Conservation (phyloP, 345 rosid genomes). For the Brassica incana region DNA sequence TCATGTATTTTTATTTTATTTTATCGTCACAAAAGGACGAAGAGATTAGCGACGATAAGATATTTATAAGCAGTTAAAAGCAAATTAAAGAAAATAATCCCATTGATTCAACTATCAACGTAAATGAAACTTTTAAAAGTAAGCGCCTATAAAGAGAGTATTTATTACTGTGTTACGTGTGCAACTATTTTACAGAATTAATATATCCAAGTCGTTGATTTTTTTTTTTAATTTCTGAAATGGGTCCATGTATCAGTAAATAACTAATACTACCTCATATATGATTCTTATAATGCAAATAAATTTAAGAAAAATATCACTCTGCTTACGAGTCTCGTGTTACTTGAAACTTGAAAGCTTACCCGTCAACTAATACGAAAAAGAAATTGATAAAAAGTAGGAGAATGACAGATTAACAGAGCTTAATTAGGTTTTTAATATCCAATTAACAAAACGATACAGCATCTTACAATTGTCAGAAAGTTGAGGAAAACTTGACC, state of each 20-base stretch:
- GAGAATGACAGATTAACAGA: slow-evolving; percentile 36
- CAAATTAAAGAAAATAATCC: background rate
- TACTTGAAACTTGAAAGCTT: slow-evolving; percentile 29
- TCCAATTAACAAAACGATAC: slow-evolving; percentile 9
- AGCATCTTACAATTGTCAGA: slow-evolving; percentile 26
- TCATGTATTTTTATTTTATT: background rate
- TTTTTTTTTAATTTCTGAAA: too few relatives aligned
- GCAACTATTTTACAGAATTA: too few relatives aligned
- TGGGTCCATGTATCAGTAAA: background rate
- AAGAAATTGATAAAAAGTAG: background rate
- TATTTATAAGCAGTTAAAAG: background rate
- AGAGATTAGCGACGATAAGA: background rate
- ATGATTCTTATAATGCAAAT: background rate
- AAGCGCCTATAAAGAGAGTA: background rate
- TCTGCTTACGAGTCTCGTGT: slow-evolving; percentile 8
- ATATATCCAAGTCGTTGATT: too few relatives aligned
- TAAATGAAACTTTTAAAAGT: background rate
- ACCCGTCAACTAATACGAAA: slow-evolving; percentile 31
- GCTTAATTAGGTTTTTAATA: slow-evolving; percentile 9
- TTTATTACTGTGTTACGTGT: too few relatives aligned
- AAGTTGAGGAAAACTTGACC: slow-evolving; percentile 19
- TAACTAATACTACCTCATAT: background rate
- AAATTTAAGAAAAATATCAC: background rate
- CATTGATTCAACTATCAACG: slow-evolving; percentile 4
- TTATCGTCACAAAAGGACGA: background rate